These are phyloP conservation scores for Chlamydomonas eustigma DNA, from an alignment of 139 green algal species.

Conservation along the genomic window DNA sequence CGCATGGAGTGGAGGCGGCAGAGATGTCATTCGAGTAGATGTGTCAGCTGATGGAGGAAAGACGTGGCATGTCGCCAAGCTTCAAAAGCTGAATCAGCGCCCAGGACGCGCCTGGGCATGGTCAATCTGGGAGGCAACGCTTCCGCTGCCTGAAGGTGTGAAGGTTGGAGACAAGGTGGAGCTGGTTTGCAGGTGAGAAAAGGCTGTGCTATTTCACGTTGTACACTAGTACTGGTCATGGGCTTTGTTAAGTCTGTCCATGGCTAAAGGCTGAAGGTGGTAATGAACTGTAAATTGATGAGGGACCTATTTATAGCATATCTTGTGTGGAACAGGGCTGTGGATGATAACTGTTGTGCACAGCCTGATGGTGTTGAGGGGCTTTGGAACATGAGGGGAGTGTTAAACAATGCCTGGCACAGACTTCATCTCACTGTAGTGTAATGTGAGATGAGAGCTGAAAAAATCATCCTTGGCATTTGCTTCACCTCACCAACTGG, in stretches of 20 bases:
- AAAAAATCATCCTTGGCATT: too few species aligned
- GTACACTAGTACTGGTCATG: too few species aligned
- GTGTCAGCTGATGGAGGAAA: conserved; percentile 72
- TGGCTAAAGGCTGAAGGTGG: too few species aligned
- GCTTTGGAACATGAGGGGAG: conserved; percentile 79
- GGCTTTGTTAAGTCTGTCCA: too few species aligned
- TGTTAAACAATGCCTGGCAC: conserved; percentile 84
- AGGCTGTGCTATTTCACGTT: too few species aligned
- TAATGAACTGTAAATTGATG: too few species aligned
- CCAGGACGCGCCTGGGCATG: conserved; percentile 64
- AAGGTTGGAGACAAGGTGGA: conserved; percentile 2
- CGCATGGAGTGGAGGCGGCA: conserved; percentile 73
- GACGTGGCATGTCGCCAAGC: conserved; percentile 53
- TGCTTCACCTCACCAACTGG: too few species aligned
- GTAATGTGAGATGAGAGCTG: too few species aligned
- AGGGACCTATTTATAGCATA: too few species aligned
- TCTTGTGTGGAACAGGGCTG: too few species aligned
- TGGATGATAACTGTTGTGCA: conserved; percentile 72
- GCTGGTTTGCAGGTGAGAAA: conserved; percentile 1
- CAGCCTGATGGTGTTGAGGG: conserved; percentile 62
- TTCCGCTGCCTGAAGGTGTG: not conserved
- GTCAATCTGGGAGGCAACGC: conserved; percentile 15
- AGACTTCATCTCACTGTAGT: conserved; percentile 25
- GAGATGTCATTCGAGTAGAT: conserved; percentile 76
- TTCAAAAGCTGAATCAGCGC: conserved; percentile 21